These are phyloP conservation scores for Dendrobium officinale DNA, from an alignment of 106 monocot species.

Conservation along the genomic window DNA sequence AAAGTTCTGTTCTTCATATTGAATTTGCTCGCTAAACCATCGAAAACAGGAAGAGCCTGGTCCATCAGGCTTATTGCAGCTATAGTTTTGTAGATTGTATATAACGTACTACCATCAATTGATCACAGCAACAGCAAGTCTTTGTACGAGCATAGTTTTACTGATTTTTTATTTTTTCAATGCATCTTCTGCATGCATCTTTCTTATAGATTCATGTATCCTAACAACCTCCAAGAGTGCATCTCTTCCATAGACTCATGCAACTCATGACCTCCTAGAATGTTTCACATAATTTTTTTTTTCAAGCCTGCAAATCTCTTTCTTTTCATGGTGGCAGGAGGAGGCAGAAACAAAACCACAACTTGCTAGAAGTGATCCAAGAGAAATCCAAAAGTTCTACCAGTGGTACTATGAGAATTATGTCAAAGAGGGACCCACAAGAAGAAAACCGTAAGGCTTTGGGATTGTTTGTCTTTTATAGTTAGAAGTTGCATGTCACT, in stretches of 20 bases:
- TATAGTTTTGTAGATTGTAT: background rate
- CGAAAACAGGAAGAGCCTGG: background rate
- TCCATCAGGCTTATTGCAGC: background rate
- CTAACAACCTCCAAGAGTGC: background rate
- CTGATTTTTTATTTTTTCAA: background rate
- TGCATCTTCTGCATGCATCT: background rate
- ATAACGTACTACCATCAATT: background rate
- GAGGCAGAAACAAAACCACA: constrained; percentile 49
- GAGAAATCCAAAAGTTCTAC: constrained; percentile 86
- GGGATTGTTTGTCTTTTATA: background rate
- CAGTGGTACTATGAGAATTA: constrained; percentile 54
- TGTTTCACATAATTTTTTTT: background rate
- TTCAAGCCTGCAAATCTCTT: background rate
- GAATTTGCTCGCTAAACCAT: background rate
- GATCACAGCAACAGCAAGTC: background rate
- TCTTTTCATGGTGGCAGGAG: constrained; percentile 40
- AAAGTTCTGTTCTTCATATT: background rate
- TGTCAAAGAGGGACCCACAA: constrained; percentile 51
- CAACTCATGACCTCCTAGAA: background rate
- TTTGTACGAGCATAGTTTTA: background rate
- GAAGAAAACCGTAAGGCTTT: constrained; percentile 58
- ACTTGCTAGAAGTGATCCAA: constrained; percentile 54
- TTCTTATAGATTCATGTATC: background rate
- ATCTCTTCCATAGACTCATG: background rate
- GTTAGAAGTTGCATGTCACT: background rate